Evolutionary conservation across 306 rosid genomes (phyloP), one percentile per base, ranked within the genome.

Genomic region (Clitoria ternatea): DNA sequence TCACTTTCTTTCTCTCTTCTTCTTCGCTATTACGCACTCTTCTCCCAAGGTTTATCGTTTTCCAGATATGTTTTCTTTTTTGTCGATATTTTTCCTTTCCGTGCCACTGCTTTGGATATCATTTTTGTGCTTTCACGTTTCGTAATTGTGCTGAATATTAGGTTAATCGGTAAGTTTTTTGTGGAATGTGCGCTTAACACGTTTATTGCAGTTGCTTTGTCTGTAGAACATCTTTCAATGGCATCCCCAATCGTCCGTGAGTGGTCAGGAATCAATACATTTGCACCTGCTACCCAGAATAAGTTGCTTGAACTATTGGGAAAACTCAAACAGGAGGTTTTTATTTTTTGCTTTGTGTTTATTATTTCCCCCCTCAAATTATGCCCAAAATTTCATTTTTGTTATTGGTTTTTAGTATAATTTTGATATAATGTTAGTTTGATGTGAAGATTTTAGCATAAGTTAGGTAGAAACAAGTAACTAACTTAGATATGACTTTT

Each of bases 261-360:
- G 56, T 94, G 99, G 99, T 73, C 84, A 2, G 97, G 99, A 74
- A 85, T 91, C 69, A 91, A 89, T 77, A 78, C 86, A 14, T 94
- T 94, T 56, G 95, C 99, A 7, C 73, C 85, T 39, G 95, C 96
- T 45, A 94, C 99, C 1, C 99, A 94, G 85, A 84, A 83, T 26
- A 94, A 89, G 80, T 68, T 94, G 83, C 81, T 87, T 70, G 95
- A 90, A 63, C 81, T 91, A 69, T 72, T 94, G 70, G 95, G 97
- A 55, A 81, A 84, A 15, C 96, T 94, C 18, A 91, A 94, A 66
- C 88, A 76, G 27, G 95, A 94, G 97, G 99, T 94, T 71, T 11
- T 22, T n/a, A 44, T 6, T 9, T 53, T 19, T 48, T 48, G 17
- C 1, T 33, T 33, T 4, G 1, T 5, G 1, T 33, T 7, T 20